These are phyloP conservation scores for Priceomyces medius DNA, from an alignment of 805 yeast genomes.

Conservation along the genomic window DNA sequence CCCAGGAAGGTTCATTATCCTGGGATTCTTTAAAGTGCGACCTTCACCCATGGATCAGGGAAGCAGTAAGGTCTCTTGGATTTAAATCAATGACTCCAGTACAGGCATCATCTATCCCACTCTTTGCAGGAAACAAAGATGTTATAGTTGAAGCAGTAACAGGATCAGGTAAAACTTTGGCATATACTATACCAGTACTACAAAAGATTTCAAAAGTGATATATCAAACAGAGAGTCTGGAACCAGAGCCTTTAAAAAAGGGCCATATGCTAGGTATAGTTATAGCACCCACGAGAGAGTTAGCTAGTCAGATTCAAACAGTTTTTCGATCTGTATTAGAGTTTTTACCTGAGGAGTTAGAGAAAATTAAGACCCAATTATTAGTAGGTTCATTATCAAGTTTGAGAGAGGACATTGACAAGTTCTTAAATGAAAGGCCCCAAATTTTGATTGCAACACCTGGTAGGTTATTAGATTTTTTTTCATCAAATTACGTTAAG, in stretches of 20 bases:
- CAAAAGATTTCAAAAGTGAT: constrained; percentile 53
- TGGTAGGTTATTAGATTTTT: constrained; percentile 78
- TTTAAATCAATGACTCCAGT: constrained; percentile 90
- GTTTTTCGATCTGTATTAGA: constrained; percentile 63
- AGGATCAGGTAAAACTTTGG: constrained; percentile 97
- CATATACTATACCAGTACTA: constrained; percentile 79
- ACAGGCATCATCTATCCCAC: constrained; percentile 91
- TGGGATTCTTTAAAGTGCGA: constrained; percentile 60
- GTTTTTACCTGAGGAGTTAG: constrained; percentile 50
- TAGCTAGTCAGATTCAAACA: constrained; percentile 66
- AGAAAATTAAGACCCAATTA: constrained; percentile 52
- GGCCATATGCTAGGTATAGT: constrained; percentile 75
- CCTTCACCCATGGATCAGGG: constrained; percentile 67
- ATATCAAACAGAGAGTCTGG: constrained; percentile 20
- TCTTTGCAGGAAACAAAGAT: constrained; percentile 80
- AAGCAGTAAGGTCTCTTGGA: constrained; percentile 73
- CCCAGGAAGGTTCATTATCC: constrained; percentile 43
- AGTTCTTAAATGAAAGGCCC: constrained; percentile 54
- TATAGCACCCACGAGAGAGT: constrained; percentile 70
- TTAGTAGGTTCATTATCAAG: constrained; percentile 63
- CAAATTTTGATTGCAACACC: constrained; percentile 89
- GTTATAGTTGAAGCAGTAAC: constrained; percentile 97
- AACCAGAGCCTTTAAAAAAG: constrained; percentile 38
- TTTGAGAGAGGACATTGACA: constrained; percentile 69
- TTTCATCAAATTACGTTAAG: constrained; percentile 57